phyloP scores from a whole-genome alignment of 148 eudicot genomes.

The Heliamphora exappendiculata region DNA sequence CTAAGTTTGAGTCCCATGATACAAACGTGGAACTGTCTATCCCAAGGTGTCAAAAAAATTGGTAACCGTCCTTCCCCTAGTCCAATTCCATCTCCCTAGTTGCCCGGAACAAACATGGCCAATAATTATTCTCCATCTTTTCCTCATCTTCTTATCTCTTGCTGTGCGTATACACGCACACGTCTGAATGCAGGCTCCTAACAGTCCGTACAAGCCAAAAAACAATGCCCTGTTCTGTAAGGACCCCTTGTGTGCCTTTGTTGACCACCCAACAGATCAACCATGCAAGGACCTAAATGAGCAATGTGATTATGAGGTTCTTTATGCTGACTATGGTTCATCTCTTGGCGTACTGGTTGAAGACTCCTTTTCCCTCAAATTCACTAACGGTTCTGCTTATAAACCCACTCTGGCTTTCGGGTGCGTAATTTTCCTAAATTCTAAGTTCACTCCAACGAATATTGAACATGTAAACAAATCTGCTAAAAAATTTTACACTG shows the following conservation, averaged over 20 bases:
- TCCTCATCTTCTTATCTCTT: not conserved
- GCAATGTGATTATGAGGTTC: constrained; percentile 22
- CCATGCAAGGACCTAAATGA: constrained; percentile 16
- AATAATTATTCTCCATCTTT: not conserved
- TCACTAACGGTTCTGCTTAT: constrained; percentile 8
- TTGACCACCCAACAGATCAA: constrained; percentile 2
- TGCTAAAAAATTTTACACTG: not conserved
- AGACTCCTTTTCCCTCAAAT: constrained; percentile 15
- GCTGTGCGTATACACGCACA: not conserved
- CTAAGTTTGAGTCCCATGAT: too few species aligned
- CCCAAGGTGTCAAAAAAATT: too few species aligned
- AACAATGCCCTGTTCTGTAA: constrained; percentile 15
- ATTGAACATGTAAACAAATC: not conserved
- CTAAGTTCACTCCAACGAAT: not conserved
- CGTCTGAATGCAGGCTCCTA: constrained; percentile 13
- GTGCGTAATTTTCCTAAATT: constrained; percentile 4
- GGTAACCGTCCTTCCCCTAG: too few species aligned
- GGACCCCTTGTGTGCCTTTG: constrained; percentile 19
- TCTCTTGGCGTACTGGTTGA: constrained; percentile 22
- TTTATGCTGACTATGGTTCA: constrained; percentile 21
- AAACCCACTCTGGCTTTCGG: constrained; percentile 15
- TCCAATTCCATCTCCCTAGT: too few species aligned
- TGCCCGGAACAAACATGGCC: too few species aligned
- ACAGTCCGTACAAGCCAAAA: constrained; percentile 16
- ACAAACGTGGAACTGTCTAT: too few species aligned